Conservation (phyloP, 2,329 filamentous ascomycete species). For the Arthrocladium fulminans region DNA sequence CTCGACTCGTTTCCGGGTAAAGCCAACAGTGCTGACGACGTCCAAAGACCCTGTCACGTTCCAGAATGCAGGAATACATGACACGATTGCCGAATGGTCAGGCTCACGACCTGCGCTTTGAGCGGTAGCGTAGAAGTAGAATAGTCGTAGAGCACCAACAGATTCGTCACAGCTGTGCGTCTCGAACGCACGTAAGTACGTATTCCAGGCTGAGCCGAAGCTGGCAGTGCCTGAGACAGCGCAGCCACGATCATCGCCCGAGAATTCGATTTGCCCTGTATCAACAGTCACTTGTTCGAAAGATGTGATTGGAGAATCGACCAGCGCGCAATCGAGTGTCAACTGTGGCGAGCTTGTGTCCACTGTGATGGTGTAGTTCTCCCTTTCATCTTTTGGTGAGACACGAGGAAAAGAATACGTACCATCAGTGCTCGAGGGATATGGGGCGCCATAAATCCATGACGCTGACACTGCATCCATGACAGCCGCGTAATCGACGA, state of each 20-base stretch:
- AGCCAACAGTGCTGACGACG: not conserved
- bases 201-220: not conserved
- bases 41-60: not conserved
- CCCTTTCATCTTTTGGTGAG: not conserved
- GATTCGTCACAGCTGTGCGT: not conserved
- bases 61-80: not conserved
- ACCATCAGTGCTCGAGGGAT: conserved; percentile 4
- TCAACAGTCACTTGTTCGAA: not conserved
- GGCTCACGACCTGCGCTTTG: not conserved
- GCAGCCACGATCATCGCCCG: not conserved
- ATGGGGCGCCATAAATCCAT: conserved; percentile 5
- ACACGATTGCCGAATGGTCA: not conserved
- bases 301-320: not conserved
- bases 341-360: not conserved
- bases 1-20: not conserved
- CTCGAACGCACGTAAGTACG: not conserved
- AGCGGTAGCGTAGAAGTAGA: not conserved
- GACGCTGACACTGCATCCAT: conserved; percentile 6
- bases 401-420: not conserved
- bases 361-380: not conserved
- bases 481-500: conserved; percentile 4
- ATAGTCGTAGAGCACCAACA: not conserved
- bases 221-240: not conserved
- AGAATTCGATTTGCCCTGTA: not conserved
- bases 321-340: not conserved